phyloP scores from a whole-genome alignment of 805 yeast species.

The Nakazawaea sp. region DNA sequence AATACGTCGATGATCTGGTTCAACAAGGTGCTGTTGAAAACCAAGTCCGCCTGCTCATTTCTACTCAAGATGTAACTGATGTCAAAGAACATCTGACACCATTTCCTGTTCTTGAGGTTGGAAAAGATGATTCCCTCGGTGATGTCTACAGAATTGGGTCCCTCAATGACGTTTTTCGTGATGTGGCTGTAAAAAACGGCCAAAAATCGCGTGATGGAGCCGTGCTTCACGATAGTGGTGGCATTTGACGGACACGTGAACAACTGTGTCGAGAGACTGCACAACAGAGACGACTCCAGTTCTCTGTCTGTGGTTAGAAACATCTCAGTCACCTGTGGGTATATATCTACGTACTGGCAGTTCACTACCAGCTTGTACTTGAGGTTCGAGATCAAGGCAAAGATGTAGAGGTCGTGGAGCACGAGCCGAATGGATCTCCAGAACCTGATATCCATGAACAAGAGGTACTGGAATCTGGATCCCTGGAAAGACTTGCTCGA shows the following conservation, averaged over 20 bases:
- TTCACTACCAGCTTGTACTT: conserved; percentile 52
- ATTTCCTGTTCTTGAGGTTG: conserved; percentile 58
- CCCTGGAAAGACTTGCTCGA: conserved; percentile 24
- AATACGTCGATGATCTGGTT: conserved; percentile 60
- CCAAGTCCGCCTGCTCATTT: conserved; percentile 44
- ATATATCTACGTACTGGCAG: conserved; percentile 78
- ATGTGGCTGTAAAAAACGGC: conserved; percentile 59
- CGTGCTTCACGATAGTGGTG: conserved; percentile 51
- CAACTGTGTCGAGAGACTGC: conserved; percentile 73
- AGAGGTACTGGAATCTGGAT: conserved; percentile 51
- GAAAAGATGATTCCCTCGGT: conserved; percentile 31
- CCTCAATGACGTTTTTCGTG: conserved; percentile 41
- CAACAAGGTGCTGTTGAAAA: conserved; percentile 40
- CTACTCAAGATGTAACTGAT: conserved; percentile 71
- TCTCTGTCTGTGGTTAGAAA: conserved; percentile 75
- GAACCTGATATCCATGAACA: conserved; percentile 62
- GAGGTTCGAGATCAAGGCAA: conserved; percentile 55
- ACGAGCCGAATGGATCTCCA: conserved; percentile 56
- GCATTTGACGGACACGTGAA: conserved; percentile 87
- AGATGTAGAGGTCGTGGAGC: conserved; percentile 59
- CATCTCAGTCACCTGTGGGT: conserved; percentile 67
- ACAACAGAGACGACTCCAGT: conserved; percentile 74
- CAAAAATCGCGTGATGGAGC: conserved; percentile 55
- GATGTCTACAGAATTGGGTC: conserved; percentile 34
- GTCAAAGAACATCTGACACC: conserved; percentile 77